Percentiles rank a stretch among this genome's conserved stretches.
Evolutionary conservation across 352 stramenopile species (phyloP).

Genomic region (Pythium sp.): DNA sequence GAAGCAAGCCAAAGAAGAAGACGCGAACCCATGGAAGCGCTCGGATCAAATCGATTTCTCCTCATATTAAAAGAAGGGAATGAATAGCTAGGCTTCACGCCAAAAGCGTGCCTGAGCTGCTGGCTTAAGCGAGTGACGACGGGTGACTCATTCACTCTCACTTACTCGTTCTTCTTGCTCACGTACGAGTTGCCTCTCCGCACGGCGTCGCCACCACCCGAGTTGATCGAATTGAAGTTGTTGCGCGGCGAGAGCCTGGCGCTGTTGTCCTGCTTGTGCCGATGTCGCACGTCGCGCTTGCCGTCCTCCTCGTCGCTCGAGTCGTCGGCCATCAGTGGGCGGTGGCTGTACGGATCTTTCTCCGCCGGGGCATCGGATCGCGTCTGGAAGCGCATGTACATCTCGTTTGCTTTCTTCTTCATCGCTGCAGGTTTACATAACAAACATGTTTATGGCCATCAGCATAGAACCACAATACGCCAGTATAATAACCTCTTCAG

Average conservation of each 20-base stretch:
- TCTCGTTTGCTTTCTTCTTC: slow-evolving; percentile 77
- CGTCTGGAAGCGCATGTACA: slow-evolving; percentile 84
- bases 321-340: slow-evolving; percentile 64
- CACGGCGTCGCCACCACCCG: slow-evolving; percentile 9
- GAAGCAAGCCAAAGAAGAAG: slow-evolving; percentile 21
- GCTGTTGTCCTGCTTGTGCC: slow-evolving; percentile 27
- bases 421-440: slow-evolving; percentile 36
- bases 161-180: slow-evolving; percentile 65
- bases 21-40: slow-evolving; percentile 43
- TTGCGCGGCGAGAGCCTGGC: slow-evolving; percentile 22
- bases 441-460: neutral
- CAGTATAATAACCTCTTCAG: neutral
- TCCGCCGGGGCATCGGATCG: slow-evolving; percentile 42
- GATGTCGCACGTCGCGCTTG: slow-evolving; percentile 37
- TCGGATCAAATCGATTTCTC: slow-evolving; percentile 78
- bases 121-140: neutral
- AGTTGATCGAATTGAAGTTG: slow-evolving; percentile 13
- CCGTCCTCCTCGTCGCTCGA: slow-evolving; percentile 72
- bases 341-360: slow-evolving; percentile 70
- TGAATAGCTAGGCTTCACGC: neutral
- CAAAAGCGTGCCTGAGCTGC: neutral
- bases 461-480: neutral
- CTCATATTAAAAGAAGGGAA: slow-evolving; percentile 32
- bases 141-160: neutral
- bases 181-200: slow-evolving; percentile 24